Evolutionary conservation across 169 alveolate species (phyloP).

Genomic region (Plasmodium relictum): DNA sequence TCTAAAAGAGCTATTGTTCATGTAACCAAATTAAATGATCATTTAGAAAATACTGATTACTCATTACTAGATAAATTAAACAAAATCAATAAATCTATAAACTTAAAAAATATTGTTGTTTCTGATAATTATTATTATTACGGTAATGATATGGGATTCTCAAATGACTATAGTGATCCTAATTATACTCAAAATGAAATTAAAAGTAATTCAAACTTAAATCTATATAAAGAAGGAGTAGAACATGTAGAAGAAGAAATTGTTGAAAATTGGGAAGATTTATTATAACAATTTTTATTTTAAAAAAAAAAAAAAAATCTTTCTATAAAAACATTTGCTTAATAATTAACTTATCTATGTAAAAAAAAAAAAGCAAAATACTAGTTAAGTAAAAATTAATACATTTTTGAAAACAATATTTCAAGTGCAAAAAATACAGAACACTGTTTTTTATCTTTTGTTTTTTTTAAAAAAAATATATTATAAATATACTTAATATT

Average conservation of each 20-base stretch:
- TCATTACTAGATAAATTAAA: slow-evolving; percentile 70
- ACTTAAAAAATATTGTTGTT: slow-evolving; percentile 38
- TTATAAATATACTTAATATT: too few species aligned
- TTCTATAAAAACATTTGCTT: background rate
- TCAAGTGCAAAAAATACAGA: background rate
- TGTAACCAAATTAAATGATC: slow-evolving; percentile 80
- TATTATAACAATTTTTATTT: slow-evolving; percentile 4
- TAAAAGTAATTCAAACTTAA: slow-evolving; percentile 1
- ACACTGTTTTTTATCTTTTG: too few species aligned
- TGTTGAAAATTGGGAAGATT: slow-evolving; percentile 77
- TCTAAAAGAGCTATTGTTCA: slow-evolving; percentile 82
- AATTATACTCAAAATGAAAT: slow-evolving; percentile 27
- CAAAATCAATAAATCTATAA: slow-evolving; percentile 71
- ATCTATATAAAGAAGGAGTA: slow-evolving; percentile 26
- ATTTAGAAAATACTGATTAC: slow-evolving; percentile 76
- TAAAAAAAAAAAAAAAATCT: slow-evolving; percentile 3
- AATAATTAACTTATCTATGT: too few species aligned
- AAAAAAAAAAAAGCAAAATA: too few species aligned
- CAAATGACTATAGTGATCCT: slow-evolving; percentile 59
- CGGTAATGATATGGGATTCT: slow-evolving; percentile 63
- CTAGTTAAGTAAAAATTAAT: too few species aligned
- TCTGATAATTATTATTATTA: slow-evolving; percentile 45
- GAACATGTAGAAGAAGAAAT: slow-evolving; percentile 67
- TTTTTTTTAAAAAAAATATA: too few species aligned
- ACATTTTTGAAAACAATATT: background rate